Evolutionary conservation across 179 eudicot species (phyloP).

Genomic region (Nepenthes alata): DNA sequence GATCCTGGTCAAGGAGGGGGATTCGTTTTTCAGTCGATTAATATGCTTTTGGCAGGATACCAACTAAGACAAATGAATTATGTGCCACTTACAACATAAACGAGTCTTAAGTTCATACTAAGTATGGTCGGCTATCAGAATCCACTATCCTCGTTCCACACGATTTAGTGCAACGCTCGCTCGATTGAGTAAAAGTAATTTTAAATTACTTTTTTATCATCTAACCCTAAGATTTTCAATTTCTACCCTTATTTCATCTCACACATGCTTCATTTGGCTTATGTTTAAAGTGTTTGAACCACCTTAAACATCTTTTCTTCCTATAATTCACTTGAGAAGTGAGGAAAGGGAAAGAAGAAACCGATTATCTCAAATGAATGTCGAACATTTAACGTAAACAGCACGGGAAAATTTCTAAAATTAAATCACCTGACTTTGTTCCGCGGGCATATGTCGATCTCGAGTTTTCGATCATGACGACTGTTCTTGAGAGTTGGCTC

Average conservation of each 20-base stretch:
- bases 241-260: too few species aligned
- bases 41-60: background rate
- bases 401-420: background rate
- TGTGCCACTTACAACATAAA: too few species aligned
- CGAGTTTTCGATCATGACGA: constrained; percentile 37
- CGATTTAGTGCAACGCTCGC: too few species aligned
- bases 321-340: background rate
- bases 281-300: too few species aligned
- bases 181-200: too few species aligned
- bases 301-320: too few species aligned
- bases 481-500: constrained; percentile 33
- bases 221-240: too few species aligned
- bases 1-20: constrained; percentile 24
- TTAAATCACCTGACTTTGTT: constrained; percentile 24
- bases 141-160: too few species aligned
- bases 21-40: background rate
- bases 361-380: background rate
- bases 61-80: background rate
- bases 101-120: too few species aligned
- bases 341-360: background rate
- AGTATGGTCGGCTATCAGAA: too few species aligned
- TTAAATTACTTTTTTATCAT: too few species aligned
- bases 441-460: constrained; percentile 77
- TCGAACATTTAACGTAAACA: background rate
- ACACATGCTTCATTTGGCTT: too few species aligned